A percentile compares a stretch with the other conserved stretches of the same genome.
These are phyloP conservation scores for Hibiscus trionum DNA, from an alignment of 345 rosid species.

Conservation along the genomic window DNA sequence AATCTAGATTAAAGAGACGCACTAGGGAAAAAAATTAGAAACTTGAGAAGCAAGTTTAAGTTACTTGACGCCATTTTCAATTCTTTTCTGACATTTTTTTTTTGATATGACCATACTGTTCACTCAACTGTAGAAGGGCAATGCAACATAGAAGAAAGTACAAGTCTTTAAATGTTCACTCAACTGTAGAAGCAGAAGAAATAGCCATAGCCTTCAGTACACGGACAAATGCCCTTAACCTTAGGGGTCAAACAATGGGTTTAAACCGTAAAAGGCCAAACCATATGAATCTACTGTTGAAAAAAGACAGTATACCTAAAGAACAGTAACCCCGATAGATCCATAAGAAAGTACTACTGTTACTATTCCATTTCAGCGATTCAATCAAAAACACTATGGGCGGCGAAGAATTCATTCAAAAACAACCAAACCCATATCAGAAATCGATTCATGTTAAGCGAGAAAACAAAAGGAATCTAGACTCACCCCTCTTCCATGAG, in stretches of 20 bases:
- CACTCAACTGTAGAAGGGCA: no score
- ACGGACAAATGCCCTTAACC: neutral
- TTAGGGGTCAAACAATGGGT: neutral
- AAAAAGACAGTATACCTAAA: neutral
- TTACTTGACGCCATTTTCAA: no score
- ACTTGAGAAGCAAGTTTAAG: neutral
- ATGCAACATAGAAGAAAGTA: neutral
- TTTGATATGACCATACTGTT: no score
- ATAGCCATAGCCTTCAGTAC: neutral
- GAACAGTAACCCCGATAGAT: neutral
- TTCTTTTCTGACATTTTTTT: no score
- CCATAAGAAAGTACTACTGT: neutral
- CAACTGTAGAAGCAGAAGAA: neutral
- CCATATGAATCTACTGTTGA: neutral
- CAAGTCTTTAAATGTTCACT: neutral
- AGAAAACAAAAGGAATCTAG: neutral
- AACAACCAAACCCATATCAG: neutral
- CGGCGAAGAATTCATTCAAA: neutral
- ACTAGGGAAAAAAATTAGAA: neutral
- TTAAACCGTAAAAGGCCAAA: neutral
- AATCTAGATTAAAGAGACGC: neutral
- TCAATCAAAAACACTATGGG: neutral
- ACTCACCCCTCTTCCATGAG: slow-evolving; percentile 81
- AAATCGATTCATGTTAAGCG: neutral
- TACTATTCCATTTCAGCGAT: neutral